Evolutionary conservation across 2,329 filamentous ascomycete genomes (phyloP).

Genomic region (Rhinocladiella similis): DNA sequence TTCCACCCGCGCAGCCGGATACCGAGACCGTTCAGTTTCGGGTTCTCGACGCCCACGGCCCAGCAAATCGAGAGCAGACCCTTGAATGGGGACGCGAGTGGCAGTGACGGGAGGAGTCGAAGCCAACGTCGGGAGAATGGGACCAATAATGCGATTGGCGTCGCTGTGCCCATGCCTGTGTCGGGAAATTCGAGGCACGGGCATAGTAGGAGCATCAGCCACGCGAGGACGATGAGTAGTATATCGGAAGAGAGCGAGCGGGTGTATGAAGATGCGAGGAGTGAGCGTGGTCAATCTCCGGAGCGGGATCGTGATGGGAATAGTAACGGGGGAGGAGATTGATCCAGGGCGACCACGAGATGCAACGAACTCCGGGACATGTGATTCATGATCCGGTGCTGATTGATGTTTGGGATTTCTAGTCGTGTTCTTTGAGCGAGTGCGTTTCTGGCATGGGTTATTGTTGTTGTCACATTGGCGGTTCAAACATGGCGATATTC

Average conservation of each 20-base stretch:
- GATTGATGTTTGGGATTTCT: neutral
- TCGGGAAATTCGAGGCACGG: slow-evolving; percentile 10
- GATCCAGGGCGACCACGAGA: no score
- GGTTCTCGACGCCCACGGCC: slow-evolving; percentile 10
- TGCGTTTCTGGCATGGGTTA: neutral
- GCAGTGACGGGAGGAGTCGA: neutral
- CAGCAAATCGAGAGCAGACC: slow-evolving; percentile 18
- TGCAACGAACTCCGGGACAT: no score
- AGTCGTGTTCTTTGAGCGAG: neutral
- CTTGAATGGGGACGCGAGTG: slow-evolving; percentile 13
- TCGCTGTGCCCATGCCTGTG: slow-evolving; percentile 16
- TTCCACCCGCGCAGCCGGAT: slow-evolving; percentile 10
- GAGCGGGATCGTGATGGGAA: no score
- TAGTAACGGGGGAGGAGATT: no score
- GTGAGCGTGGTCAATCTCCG: no score
- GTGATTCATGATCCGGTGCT: no score
- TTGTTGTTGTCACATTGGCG: neutral
- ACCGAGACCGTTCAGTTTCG: slow-evolving; percentile 21
- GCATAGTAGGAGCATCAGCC: neutral
- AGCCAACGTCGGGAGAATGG: neutral
- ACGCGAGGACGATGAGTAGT: slow-evolving; percentile 1
- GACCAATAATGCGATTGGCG: slow-evolving; percentile 12
- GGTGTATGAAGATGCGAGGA: slow-evolving; percentile 11
- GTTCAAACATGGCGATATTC: neutral
- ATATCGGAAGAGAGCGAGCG: slow-evolving; percentile 6